Evolutionary conservation across 495 filamentous ascomycete species (phyloP).

Genomic region (Aspergillus affinis): DNA sequence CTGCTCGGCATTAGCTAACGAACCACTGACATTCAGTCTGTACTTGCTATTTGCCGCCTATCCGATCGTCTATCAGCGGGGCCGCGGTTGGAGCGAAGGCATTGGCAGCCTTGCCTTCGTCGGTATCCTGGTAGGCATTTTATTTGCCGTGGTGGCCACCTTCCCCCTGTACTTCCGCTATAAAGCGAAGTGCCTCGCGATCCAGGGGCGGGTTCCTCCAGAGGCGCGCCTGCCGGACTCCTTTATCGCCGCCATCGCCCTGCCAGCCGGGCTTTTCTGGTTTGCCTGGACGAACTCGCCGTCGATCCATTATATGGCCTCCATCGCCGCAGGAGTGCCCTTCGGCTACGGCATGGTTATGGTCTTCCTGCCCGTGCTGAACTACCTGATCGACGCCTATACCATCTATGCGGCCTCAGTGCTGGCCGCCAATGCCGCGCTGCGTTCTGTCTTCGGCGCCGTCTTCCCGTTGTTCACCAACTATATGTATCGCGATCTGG

Average conservation of each 20-base stretch:
- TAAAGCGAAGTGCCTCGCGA: too few relatives aligned
- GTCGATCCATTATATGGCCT: not conserved
- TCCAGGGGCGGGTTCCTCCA: too few relatives aligned
- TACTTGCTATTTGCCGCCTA: constrained; percentile 1
- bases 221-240: too few relatives aligned
- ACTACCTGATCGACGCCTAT: constrained; percentile 3
- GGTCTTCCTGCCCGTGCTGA: not conserved
- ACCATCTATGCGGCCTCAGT: constrained; percentile 30
- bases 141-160: not conserved
- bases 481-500: not conserved
- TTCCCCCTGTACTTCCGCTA: not conserved
- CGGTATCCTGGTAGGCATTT: constrained; percentile 1
- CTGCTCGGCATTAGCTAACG: too few relatives aligned
- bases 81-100: too few relatives aligned
- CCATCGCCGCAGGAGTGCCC: not conserved
- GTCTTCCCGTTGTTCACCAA: not conserved
- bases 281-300: constrained; percentile 5
- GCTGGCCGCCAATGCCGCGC: not conserved
- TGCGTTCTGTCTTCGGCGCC: too few relatives aligned
- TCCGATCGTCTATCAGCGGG: constrained; percentile 3
- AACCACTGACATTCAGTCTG: not conserved
- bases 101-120: constrained; percentile 3
- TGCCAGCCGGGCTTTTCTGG: constrained; percentile 4
- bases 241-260: too few relatives aligned
- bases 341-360: not conserved